These are phyloP conservation scores for Candida easanensis DNA, from an alignment of 805 yeast species.

Conservation along the genomic window DNA sequence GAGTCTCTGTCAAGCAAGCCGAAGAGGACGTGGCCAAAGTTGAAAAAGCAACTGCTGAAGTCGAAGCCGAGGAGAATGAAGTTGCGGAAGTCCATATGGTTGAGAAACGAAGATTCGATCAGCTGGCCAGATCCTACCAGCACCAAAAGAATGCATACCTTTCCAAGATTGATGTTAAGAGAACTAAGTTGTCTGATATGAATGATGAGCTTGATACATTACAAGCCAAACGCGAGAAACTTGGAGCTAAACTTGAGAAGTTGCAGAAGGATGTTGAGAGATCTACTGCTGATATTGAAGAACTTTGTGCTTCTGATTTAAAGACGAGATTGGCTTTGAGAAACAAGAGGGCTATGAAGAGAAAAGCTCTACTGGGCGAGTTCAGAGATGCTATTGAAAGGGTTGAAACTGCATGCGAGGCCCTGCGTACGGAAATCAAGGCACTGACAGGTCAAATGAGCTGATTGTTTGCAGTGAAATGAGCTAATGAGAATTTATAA, in stretches of 20 bases:
- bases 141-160: conserved; percentile 31
- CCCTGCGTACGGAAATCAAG: conserved; percentile 21
- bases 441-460: conserved; percentile 6
- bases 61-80: conserved; percentile 32
- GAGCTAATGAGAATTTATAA: no score
- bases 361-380: conserved; percentile 23
- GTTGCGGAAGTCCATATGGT: conserved; percentile 36
- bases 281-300: conserved; percentile 16
- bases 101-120: conserved; percentile 37
- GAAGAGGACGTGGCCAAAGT: conserved; percentile 25
- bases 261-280: conserved; percentile 20
- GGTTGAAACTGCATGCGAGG: conserved; percentile 17
- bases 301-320: conserved; percentile 15
- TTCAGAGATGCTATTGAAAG: conserved; percentile 27
- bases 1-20: conserved; percentile 23
- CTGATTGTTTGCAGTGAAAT: no score
- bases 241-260: conserved; percentile 30
- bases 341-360: conserved; percentile 20
- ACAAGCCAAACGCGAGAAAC: conserved; percentile 33
- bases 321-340: conserved; percentile 18
- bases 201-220: conserved; percentile 31
- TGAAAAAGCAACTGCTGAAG: conserved; percentile 12
- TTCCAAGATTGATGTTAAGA: conserved; percentile 24
- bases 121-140: conserved; percentile 31
- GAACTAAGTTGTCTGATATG: conserved; percentile 24